Percentiles rank a stretch among this genome's conserved stretches.
These are phyloP conservation scores for Colletotrichum tropicicola DNA, from an alignment of 2,329 filamentous ascomycete genomes.

Conservation along the genomic window DNA sequence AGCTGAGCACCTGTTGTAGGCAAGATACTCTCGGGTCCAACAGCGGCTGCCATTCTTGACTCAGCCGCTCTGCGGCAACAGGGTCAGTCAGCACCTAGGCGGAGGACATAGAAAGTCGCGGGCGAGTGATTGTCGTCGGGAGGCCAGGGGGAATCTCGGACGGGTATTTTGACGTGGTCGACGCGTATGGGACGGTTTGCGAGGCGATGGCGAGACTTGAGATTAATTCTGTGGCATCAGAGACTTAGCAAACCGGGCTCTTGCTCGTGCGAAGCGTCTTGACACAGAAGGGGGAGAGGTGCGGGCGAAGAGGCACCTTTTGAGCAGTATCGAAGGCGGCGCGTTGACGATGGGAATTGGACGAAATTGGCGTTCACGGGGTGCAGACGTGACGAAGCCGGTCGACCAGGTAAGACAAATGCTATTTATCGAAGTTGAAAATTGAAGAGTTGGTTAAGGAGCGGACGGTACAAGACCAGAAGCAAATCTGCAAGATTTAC, in stretches of 20 bases:
- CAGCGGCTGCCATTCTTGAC: constrained; percentile 52
- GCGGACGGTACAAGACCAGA: constrained; percentile 57
- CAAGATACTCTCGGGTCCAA: constrained; percentile 46
- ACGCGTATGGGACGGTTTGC: constrained; percentile 4
- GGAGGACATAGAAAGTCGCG: constrained; percentile 49
- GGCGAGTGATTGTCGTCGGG: constrained; percentile 27
- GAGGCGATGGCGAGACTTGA: constrained; percentile 11
- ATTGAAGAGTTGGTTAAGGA: constrained; percentile 34
- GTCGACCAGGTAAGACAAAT: constrained; percentile 35
- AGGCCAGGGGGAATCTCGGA: constrained; percentile 12
- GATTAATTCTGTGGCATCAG: constrained; percentile 20
- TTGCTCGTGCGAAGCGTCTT: not conserved
- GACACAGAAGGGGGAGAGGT: too few species aligned
- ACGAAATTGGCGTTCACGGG: constrained; percentile 30
- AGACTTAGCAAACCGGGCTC: constrained; percentile 1
- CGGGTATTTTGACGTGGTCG: constrained; percentile 14
- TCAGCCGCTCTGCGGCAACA: constrained; percentile 59
- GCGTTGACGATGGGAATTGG: constrained; percentile 28
- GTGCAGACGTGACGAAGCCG: constrained; percentile 18
- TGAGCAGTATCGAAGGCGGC: constrained; percentile 14
- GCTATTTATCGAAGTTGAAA: constrained; percentile 31
- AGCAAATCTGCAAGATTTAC: constrained; percentile 58
- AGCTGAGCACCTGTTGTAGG: constrained; percentile 33
- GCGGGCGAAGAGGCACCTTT: constrained; percentile 5
- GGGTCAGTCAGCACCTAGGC: constrained; percentile 51